Percentiles rank a stretch among this genome's conserved stretches.
Evolutionary conservation across 306 rosid genomes (phyloP).

Genomic region (Amphicarpaea edgeworthii): DNA sequence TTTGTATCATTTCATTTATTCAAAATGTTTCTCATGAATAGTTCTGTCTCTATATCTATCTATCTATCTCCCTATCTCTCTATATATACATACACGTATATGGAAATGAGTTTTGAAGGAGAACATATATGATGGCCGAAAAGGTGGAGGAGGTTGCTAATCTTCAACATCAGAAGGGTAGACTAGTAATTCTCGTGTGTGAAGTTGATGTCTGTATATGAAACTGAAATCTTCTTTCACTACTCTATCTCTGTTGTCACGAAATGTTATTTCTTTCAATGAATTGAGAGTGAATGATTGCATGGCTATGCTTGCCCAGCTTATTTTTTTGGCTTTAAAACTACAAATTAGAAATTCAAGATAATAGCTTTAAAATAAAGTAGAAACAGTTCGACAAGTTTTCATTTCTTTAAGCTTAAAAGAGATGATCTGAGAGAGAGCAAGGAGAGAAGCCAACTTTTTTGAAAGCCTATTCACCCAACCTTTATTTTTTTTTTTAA

Average conservation of each 20-base stretch:
- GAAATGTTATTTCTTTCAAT: neutral
- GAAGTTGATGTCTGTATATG: neutral
- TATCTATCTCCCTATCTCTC: neutral
- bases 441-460: too few relatives aligned
- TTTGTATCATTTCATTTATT: neutral
- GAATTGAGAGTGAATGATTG: neutral
- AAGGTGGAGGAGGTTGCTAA: neutral
- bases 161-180: neutral
- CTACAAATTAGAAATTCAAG: too few relatives aligned
- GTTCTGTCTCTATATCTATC: neutral
- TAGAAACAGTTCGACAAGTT: too few relatives aligned
- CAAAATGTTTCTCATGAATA: too few relatives aligned
- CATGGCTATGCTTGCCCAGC: neutral
- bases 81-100: too few relatives aligned
- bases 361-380: too few relatives aligned
- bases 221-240: slow-evolving; percentile 6
- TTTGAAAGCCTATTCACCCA: too few relatives aligned
- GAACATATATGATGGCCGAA: neutral
- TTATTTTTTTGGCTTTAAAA: too few relatives aligned
- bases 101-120: slow-evolving; percentile 3
- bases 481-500: too few relatives aligned
- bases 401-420: too few relatives aligned
- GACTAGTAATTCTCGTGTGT: neutral
- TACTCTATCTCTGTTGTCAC: neutral
- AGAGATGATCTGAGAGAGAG: too few relatives aligned